Evolutionary conservation across 1,139 yeast genomes (phyloP), one percentile per base, ranked within the genome.

Genomic region (Diutina pseudorugosa): DNA sequence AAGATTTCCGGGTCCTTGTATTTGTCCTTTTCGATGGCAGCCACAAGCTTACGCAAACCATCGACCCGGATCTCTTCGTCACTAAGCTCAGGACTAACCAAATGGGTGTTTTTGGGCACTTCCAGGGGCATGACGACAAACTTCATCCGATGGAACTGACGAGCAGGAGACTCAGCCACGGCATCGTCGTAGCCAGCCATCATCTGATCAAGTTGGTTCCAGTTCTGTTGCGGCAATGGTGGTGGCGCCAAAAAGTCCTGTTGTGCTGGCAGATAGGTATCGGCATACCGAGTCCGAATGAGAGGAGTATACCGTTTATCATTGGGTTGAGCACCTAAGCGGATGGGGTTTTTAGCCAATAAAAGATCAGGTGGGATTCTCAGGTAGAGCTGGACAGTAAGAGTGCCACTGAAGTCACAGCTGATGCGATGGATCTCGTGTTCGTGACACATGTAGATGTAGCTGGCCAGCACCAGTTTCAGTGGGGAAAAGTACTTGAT

Each of bases 121-220:
- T 80, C 85, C 1, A 88, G 72, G 0, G 98, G 97, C 60, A 85
- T 67, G 1, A 93, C 75, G 9, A 90, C 96, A 65, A 90, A 88
- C 61, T 94, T 85, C 66, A 91, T 79, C 54, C 85, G 73, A 64
- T 76, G 76, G 55, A 82, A 85, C 51, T 79, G 77, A 54, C 77
- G 77, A 52, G 77, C 73, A n/a, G 75, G 76, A 6, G 20, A 16
- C 43, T 80, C 74, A 25, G 79, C 76, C 60, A 76, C 70, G 1
- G 81, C 78, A 60, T 88, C 95, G 42, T 85, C 90, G 64, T 85
- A 88, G 0, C 98, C 98, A 1, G 98, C 96, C 23, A 93, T 67
- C 25, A 80, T 76, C 62, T 90, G 97, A 67, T 94, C 99, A 56
- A 90, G 75, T 57, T 84, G 85, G 60, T 91, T 91, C 98, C 98